Base-by-base conservation (phyloP, 148 eudicot genomes). In the Vaccinium vitisidaea region DNA sequence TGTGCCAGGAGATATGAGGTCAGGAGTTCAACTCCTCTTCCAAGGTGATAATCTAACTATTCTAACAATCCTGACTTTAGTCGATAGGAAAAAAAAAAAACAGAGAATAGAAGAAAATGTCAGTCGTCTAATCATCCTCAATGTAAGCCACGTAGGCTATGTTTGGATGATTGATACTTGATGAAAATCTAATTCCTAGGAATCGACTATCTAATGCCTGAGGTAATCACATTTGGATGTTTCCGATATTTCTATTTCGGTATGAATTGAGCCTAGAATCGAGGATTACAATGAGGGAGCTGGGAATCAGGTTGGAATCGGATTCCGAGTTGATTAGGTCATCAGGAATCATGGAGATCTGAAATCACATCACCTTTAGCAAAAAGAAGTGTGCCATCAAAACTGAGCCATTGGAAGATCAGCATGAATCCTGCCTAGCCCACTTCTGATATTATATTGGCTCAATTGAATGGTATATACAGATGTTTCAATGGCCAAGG, bases 301-400 rank as follows among this genome's bases (percentile, higher is more conserved):
- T 27, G 74, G 69, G 74, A 69, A 69, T 69, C 74, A 67, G 73
- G 73, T 67, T 67, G 36, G 73, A 67, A 25, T 67, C 32, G 36
- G 74, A 67, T 27, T 69, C 74, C 1, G 2, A 69, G 74, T 23
- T 25, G 71, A 67, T 9, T 67, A 36, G 39, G 39, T 36, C 39
- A 36, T 36, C 39, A 36, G 74, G 43, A 27, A 69, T 69, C 18
- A 30, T 69, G 15, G 18, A 69, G 74, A 69, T 27, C 36, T 25
- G 73, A 67, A 67, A 67, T 67, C 16, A 13, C 14, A 12, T 61
- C 6, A 36, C 32, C 71, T 10, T 67, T 11, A 67, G 32, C 71
- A 67, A 23, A 67, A 25, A 67, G 13, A 67, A 10, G 13, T 25
- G 14, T 12, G 71, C 15, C 71, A 67, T 67, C 32, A 23, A 67